Evolutionary conservation across 140 eudicot genomes (phyloP), one percentile per base, ranked within the genome.

Genomic region (Senecio squalidus): DNA sequence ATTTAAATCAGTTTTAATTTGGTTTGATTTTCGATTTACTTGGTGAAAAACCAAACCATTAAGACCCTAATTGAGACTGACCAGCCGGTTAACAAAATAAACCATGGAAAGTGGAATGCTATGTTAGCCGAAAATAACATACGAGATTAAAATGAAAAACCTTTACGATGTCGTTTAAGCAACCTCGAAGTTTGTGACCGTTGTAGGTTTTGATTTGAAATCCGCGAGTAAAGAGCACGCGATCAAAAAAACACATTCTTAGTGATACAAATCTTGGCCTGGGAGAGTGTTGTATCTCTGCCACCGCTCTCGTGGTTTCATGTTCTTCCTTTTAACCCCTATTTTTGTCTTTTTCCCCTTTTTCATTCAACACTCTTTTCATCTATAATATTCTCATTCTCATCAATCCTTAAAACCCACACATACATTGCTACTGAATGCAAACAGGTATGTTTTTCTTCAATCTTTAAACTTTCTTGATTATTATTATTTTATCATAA

Each of bases 221-320:
- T 16, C 24, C 27, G 67, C 71, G 60, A 25, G 60, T 71, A 7
- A 1, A 0, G 0, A 0, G 17, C 66, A 71, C 71, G 60, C 77
- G 39, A 0, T 36, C 0, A n/a, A 55, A 40, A 21, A 44, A 26
- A 5, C 7, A 9, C n/a, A n/a, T n/a, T n/a, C n/a, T n/a, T n/a
- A n/a, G n/a, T n/a, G 66, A 58, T 68, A 68, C 67, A 48, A 58
- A 58, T 60, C 44, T 61, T 59, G 74, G 64, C 44, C 68, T 59
- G 74, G 62, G 23, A 8, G 26, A 40, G 36, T 60, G 36, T 49
- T 49, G 13, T 17, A 34, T 27, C 59, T 23, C 76, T 69, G 74
- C 75, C 63, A 60, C 69, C 62, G 57, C n/a, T 70, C 75, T 71
- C 77, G 77, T 71, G 77, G 71, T 71, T 66, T 71, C 77, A 62